Base-by-base conservation (phyloP, 2,329 filamentous ascomycete species). In the Ramularia endophylla region DNA sequence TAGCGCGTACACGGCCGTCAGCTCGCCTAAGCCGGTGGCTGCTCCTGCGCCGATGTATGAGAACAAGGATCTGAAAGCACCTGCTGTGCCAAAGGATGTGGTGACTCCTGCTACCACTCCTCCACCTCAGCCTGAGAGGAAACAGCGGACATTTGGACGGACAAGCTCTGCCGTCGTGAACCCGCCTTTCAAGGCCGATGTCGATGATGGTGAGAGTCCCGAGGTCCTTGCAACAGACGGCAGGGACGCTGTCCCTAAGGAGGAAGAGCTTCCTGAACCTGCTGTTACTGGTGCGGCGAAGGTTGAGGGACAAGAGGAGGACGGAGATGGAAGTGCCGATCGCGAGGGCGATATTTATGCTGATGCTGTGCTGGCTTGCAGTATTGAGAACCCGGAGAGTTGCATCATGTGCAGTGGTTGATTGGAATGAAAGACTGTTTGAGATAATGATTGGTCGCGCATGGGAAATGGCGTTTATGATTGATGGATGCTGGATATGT, bases 351-450 rank as follows among this genome's bases (percentile, higher is more conserved):
- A 98, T 63, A 98, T 98, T 56, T 98, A 95, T 67, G 90, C 90
- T 0, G 86, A 97, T 55, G 87, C 89, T 44, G 89, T 86, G 12
- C 72, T 98, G 63, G 80, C 82, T 57, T 98, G 92, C 74, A 95
- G 89, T 70, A 97, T 98, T 65, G 89, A 97, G 63, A 95, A 97
- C 73, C 87, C 84, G 55, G 92, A 98, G 65, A 76, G 83, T 35
- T 98, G 92, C 65, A 65, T 95, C 52, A 97, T 98, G 92, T 98
- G 92, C 81, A 94, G 87, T 68, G 90, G 89, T 72, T 97, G 43
- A 48, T 19, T 7, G 42, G 8, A 31, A 20, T 36, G 5, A 27
- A 27, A 34, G 16, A 43, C 31, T 46, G 31, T 35, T 41, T 44
- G 41, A 42, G 41, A 41, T 32, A 36, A 44, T 40, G 28, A 20